Base-by-base conservation (phyloP, 139 green algal species). In the Tetradesmus obliquus region DNA sequence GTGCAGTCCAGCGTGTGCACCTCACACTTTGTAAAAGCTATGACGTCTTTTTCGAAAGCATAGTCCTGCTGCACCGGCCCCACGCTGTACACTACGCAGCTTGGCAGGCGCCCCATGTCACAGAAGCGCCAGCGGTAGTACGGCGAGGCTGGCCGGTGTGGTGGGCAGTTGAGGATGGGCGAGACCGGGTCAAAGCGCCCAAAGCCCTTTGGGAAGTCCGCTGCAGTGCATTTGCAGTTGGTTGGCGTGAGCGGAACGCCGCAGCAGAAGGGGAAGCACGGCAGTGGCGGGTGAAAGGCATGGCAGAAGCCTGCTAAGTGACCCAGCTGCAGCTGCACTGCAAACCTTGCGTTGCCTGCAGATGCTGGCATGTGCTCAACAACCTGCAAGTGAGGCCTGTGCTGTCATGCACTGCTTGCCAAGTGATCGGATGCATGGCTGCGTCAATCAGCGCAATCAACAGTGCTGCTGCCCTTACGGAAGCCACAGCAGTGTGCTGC, bases 121-220 rank as follows among this genome's bases (percentile, higher is more conserved):
- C 66, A 76, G 15, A 76, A 24, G 66, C 66, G 66, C 66, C 66
- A 76, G 17, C 66, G 66, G 66, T 76, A 76, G 66, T 76, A 76
- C 5, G 66, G 66, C 66, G 66, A 76, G 3, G 66, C 66, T 76
- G 66, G 17, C 2, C 66, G 66, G 66, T 76, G 66, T 76, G 66
- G 66, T 6, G 66, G 66, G 66, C 66, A 76, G 66, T 76, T 76
- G 66, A 76, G 66, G 17, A 76, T 24, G 66, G 66, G 66, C 17
- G 66, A 76, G 66, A 76, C 66, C n/a, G 66, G 66, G 66, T 76
- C 66, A 76, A 76, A 76, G 66, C 66, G 66, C 66, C 66, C 66
- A 24, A 76, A 76, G 2, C 66, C 66, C 17, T 76, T 76, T 3
- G 66, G 66, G 17, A 76, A 76, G 66, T 76, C 66, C 4, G 66